Conservation (phyloP, 129 eudicot species). For the Artemisia tridentata region DNA sequence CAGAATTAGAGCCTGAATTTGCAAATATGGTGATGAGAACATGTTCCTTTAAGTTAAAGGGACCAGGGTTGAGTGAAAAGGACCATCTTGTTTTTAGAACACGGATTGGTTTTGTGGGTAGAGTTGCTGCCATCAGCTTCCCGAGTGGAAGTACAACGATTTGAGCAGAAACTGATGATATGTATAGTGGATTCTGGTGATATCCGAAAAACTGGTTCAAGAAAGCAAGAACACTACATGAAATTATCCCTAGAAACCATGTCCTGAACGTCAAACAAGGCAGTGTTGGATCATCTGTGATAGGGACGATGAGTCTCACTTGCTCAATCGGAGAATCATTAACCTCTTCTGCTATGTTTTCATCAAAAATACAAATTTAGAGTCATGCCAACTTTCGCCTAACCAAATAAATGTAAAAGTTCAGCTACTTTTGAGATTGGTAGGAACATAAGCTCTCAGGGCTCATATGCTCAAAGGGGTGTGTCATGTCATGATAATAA, state of each 20-base stretch:
- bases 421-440: too few relatives aligned
- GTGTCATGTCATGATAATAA: not conserved
- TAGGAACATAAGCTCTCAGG: too few relatives aligned
- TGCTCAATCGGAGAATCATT: slow-evolving; percentile 78
- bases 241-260: slow-evolving; percentile 71
- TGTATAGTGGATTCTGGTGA: slow-evolving; percentile 35
- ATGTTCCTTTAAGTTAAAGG: slow-evolving; percentile 86
- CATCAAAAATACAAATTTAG: not conserved
- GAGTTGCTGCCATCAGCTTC: slow-evolving; percentile 70
- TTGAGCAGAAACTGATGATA: slow-evolving; percentile 41
- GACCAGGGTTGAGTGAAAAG: slow-evolving; percentile 78
- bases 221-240: slow-evolving; percentile 62
- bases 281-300: slow-evolving; percentile 70
- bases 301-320: slow-evolving; percentile 76
- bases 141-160: slow-evolving; percentile 69
- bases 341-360: slow-evolving; percentile 42
- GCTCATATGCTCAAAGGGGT: too few relatives aligned
- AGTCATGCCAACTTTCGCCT: too few relatives aligned
- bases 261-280: slow-evolving; percentile 79
- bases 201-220: slow-evolving; percentile 65
- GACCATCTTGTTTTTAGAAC: slow-evolving; percentile 51
- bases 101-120: slow-evolving; percentile 37
- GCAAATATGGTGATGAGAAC: slow-evolving; percentile 83
- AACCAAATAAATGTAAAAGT: too few relatives aligned
- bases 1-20: slow-evolving; percentile 53